Conservation (phyloP, 495 filamentous ascomycete genomes). For the Hamigera avellanea region DNA sequence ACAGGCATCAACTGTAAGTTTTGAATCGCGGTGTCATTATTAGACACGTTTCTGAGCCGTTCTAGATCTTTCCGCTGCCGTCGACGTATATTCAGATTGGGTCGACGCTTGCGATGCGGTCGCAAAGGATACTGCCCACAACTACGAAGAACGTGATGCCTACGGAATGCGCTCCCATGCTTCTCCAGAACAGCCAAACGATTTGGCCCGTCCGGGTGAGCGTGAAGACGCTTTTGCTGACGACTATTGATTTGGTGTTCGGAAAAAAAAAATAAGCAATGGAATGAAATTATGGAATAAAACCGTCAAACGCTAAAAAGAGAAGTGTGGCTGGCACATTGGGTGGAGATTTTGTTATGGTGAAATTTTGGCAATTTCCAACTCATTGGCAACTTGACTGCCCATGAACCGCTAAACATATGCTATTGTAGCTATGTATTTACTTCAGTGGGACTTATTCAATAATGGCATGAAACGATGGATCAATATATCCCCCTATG, state of each 20-base stretch:
- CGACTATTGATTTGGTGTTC: conserved; percentile 22
- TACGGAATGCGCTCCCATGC: conserved; percentile 4
- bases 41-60: conserved; percentile 3
- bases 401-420: no score
- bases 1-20: conserved; percentile 80
- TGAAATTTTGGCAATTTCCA: no score
- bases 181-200: conserved; percentile 11
- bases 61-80: conserved; percentile 71
- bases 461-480: no score
- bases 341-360: no score
- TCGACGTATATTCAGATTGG: conserved; percentile 98
- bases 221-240: conserved; percentile 14
- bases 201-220: conserved; percentile 5
- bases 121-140: conserved; percentile 48
- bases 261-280: no score
- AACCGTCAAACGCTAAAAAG: no score
- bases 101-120: conserved; percentile 89
- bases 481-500: no score
- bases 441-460: no score
- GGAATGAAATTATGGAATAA: no score
- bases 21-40: background rate
- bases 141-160: conserved; percentile 38
- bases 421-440: no score
- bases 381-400: no score
- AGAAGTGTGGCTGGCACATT: no score